Evolutionary conservation across 768 basidiomycete genomes (phyloP).

Genomic region (Kwoniella europaea): DNA sequence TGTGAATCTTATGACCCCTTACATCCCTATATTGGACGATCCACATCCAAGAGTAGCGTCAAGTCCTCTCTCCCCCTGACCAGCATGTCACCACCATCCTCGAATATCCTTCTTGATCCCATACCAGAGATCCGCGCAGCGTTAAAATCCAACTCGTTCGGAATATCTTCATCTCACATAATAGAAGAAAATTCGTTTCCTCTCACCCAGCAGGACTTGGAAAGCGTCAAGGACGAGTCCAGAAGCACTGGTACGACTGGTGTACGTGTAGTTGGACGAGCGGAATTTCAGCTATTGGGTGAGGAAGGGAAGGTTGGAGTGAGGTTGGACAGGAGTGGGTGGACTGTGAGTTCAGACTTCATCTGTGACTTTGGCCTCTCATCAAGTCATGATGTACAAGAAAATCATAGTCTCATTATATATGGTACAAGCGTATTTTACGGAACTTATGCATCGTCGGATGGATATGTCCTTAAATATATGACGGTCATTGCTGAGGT

Average conservation of each 20-base stretch:
- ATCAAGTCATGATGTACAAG: too few relatives aligned
- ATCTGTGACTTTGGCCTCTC: not conserved
- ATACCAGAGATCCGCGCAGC: conserved; percentile 20
- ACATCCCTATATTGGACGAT: too few relatives aligned
- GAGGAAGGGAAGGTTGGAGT: conserved; percentile 27
- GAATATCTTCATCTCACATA: conserved; percentile 2
- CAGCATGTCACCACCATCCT: not conserved
- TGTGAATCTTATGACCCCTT: too few relatives aligned
- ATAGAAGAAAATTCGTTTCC: conserved; percentile 10
- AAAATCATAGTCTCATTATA: too few relatives aligned
- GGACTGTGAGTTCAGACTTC: conserved; percentile 38
- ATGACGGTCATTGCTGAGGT: not conserved
- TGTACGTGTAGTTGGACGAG: conserved; percentile 26
- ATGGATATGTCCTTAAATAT: too few relatives aligned
- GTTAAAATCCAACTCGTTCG: conserved; percentile 16
- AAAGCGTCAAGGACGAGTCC: conserved; percentile 8
- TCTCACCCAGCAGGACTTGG: not conserved
- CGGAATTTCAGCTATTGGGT: conserved; percentile 22
- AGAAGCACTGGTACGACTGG: conserved; percentile 19
- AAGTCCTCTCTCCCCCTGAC: not conserved
- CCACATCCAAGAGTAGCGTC: not conserved
- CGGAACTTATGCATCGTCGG: too few relatives aligned
- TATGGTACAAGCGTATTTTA: too few relatives aligned
- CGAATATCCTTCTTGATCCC: conserved; percentile 23
- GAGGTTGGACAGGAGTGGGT: conserved; percentile 41